These are phyloP conservation scores for Oryza officinalis DNA, from an alignment of 176 grass and related monocot genomes.

Conservation along the genomic window DNA sequence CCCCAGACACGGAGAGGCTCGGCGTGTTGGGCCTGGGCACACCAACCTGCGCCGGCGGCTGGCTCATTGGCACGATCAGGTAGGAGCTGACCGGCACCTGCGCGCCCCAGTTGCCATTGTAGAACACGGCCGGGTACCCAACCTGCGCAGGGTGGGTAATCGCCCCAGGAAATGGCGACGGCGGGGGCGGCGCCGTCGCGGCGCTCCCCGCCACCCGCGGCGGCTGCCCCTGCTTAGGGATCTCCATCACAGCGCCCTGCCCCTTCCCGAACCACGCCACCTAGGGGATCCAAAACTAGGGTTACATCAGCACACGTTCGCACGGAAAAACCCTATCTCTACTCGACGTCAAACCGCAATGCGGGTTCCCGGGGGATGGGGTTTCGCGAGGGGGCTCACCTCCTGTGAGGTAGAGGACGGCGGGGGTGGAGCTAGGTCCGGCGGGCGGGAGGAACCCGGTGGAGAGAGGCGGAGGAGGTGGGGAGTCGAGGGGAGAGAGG, in stretches of 20 bases:
- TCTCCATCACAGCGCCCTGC: constrained; percentile 36
- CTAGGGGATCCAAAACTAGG: neutral
- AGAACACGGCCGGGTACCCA: neutral
- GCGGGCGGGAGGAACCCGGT: neutral
- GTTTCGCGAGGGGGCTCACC: constrained; percentile 15
- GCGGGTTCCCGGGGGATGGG: constrained; percentile 1
- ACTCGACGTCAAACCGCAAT: neutral
- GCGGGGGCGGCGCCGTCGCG: neutral
- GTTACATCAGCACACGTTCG: neutral
- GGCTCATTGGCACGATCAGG: constrained; percentile 41
- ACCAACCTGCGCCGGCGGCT: constrained; percentile 29
- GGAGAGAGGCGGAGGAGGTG: neutral
- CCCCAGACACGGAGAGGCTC: neutral
- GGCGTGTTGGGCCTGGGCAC: neutral
- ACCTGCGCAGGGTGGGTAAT: constrained; percentile 15
- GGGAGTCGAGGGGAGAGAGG: neutral
- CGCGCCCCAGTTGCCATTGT: constrained; percentile 2
- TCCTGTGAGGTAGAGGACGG: constrained; percentile 1
- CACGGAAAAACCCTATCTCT: too few species aligned
- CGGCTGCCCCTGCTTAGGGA: constrained; percentile 24
- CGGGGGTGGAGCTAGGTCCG: neutral
- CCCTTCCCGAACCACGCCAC: neutral
- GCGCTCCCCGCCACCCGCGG: neutral
- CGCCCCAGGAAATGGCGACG: neutral
- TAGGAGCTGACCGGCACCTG: constrained; percentile 13